Evolutionary conservation across 2,329 filamentous ascomycete genomes (phyloP), one percentile per base, ranked within the genome.

Genomic region (Beauveria australis): DNA sequence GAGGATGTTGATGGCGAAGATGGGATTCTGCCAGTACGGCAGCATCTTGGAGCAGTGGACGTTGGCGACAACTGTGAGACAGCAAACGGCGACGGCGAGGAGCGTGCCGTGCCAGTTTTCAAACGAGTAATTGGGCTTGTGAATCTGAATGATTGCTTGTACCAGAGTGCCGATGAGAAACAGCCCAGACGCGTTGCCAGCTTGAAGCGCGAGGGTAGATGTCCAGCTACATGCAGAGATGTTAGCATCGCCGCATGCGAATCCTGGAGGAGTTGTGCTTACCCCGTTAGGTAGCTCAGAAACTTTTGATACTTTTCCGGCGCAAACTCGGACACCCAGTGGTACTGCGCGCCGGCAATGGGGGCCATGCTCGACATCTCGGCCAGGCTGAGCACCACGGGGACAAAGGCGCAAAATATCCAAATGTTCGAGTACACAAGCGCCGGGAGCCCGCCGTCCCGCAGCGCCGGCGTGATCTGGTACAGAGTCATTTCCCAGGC

Each of bases 191-290:
- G 60, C 62, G 22, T 64, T 63, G 26, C 63, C 63, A 4, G 62
- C 62, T 33, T 65, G 63, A 47, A 59, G 59, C 8, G 63, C 63
- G 33, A 65, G 58, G 14, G 62, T 61, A 3, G 61, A 64, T 4
- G 59, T 64, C 63, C 63, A 65, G 37, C 62, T 37, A 6, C 33
- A 37, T 5, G 6, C 33, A 37, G 12, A 37, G 5, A 5, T 14
- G 33, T 37, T 37, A 37, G 33, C 33, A 37, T 37, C 12, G 33
- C 12, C 33, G 33, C 33, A 5, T 14, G 10, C 12, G 1, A 37
- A 37, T 37, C 33, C 22, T 8, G 8, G 16, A 10, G 14, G 9
- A 2, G 62, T 59, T 53, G 7, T 30, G 14, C 44, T 54, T 30
- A 61, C 59, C 59, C 59, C 24, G 59, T 61, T 41, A 61, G 24